These are phyloP conservation scores for Chalciporus piperatus DNA, from an alignment of 768 basidiomycete species.

Conservation along the genomic window DNA sequence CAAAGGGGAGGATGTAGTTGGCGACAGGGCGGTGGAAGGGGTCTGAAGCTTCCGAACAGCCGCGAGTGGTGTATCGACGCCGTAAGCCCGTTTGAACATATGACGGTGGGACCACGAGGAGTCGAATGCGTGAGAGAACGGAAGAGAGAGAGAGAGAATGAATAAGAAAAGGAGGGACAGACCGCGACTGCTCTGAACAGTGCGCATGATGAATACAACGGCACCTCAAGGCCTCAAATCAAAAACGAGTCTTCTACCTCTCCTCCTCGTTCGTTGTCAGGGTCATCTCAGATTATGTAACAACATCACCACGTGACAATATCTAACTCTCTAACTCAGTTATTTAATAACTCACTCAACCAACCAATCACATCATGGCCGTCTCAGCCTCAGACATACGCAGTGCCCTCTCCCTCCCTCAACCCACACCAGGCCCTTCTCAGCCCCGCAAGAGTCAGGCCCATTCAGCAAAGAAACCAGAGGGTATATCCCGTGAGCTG, in stretches of 20 bases:
- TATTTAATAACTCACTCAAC: not conserved
- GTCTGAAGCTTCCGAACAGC: too few relatives aligned
- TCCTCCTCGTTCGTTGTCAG: too few relatives aligned
- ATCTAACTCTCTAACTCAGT: too few relatives aligned
- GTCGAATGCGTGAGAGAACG: not conserved
- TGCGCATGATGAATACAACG: not conserved
- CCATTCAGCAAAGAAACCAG: constrained; percentile 60
- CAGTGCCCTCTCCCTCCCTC: constrained; percentile 71
- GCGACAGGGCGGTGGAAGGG: not conserved
- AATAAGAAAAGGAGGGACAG: constrained; percentile 15
- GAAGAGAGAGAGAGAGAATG: not conserved
- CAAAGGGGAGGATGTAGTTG: not conserved
- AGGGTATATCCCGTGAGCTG: constrained; percentile 90
- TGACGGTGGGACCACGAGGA: constrained; percentile 1
- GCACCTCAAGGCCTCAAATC: too few relatives aligned
- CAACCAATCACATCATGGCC: constrained; percentile 58
- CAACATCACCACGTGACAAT: not conserved
- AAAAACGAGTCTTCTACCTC: too few relatives aligned
- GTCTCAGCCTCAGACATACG: constrained; percentile 79
- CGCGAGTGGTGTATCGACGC: not conserved
- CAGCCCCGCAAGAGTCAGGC: constrained; percentile 44
- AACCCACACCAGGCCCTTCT: constrained; percentile 36
- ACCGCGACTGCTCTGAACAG: not conserved
- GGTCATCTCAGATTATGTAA: not conserved
- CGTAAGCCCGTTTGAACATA: constrained; percentile 5